These are phyloP conservation scores for Leccinum longicurvipes DNA, from an alignment of 768 basidiomycete species.

Conservation along the genomic window DNA sequence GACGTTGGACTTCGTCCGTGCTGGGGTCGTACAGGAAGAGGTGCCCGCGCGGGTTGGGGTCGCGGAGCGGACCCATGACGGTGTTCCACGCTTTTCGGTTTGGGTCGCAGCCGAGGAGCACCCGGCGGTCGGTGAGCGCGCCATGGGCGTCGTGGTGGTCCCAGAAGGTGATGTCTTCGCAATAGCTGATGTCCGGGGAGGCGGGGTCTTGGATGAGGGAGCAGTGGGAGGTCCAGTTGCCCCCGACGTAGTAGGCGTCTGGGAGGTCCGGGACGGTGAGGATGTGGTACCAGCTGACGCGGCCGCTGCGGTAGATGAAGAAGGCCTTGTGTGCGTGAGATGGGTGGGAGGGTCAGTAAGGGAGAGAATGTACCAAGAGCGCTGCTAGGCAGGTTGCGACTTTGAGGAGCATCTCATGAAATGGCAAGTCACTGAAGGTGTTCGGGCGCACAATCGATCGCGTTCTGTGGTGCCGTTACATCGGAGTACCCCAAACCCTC, in stretches of 20 bases:
- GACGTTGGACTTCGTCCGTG: slow-evolving; percentile 32
- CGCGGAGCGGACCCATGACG: slow-evolving; percentile 63
- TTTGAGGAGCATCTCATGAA: slow-evolving; percentile 12
- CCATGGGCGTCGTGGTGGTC: slow-evolving; percentile 45
- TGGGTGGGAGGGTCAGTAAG: background rate
- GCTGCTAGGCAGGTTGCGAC: slow-evolving; percentile 3
- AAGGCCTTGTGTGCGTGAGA: slow-evolving; percentile 32
- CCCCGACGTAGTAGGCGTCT: slow-evolving; percentile 47
- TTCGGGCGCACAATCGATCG: too few species aligned
- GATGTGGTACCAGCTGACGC: slow-evolving; percentile 39
- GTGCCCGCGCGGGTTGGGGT: slow-evolving; percentile 56
- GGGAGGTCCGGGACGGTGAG: slow-evolving; percentile 45
- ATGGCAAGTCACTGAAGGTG: too few species aligned
- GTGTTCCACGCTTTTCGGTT: slow-evolving; percentile 66
- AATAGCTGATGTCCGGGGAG: slow-evolving; percentile 39
- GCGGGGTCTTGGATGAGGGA: slow-evolving; percentile 34
- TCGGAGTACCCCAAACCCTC: too few species aligned
- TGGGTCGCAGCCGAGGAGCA: slow-evolving; percentile 44
- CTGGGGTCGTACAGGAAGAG: slow-evolving; percentile 53
- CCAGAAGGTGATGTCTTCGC: slow-evolving; percentile 70
- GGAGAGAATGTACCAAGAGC: slow-evolving; percentile 7
- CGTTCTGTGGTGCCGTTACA: too few species aligned
- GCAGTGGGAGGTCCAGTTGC: slow-evolving; percentile 48
- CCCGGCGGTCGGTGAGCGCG: slow-evolving; percentile 39
- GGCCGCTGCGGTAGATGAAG: slow-evolving; percentile 44